Evolutionary conservation across 441 rosid genomes (phyloP).

Genomic region (Populus hybrid): DNA sequence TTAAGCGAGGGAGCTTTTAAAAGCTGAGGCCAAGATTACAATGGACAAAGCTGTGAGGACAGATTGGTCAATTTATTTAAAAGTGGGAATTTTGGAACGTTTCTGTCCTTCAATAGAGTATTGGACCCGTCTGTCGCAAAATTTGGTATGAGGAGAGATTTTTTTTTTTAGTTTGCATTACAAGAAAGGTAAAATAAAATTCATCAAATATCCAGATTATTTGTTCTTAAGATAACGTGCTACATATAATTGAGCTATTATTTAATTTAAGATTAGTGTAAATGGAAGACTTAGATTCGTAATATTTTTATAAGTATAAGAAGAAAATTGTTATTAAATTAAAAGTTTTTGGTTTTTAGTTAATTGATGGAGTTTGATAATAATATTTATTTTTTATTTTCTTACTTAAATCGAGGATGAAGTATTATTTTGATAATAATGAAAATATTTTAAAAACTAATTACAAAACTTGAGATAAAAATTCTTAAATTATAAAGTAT

Average conservation of each 20-base stretch:
- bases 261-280: background rate
- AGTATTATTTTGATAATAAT: background rate
- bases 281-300: background rate
- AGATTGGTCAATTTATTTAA: background rate
- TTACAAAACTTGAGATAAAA: background rate
- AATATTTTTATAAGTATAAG: too few species aligned
- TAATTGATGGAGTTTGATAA: background rate
- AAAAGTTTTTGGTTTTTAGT: background rate
- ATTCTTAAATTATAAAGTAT: too few species aligned
- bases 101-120: background rate
- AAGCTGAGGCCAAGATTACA: background rate
- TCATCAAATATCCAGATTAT: background rate
- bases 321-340: too few species aligned
- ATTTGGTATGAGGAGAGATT: too few species aligned
- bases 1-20: background rate
- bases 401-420: background rate
- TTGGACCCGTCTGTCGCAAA: background rate
- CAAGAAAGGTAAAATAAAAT: background rate
- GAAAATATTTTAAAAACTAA: too few species aligned
- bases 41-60: background rate
- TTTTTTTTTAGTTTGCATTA: too few species aligned
- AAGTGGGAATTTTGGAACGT: background rate
- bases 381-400: too few species aligned
- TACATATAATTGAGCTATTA: background rate
- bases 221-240: background rate